Evolutionary conservation across 1,284 basidiomycete species (phyloP).

Genomic region (Naganishia liquefaciens): DNA sequence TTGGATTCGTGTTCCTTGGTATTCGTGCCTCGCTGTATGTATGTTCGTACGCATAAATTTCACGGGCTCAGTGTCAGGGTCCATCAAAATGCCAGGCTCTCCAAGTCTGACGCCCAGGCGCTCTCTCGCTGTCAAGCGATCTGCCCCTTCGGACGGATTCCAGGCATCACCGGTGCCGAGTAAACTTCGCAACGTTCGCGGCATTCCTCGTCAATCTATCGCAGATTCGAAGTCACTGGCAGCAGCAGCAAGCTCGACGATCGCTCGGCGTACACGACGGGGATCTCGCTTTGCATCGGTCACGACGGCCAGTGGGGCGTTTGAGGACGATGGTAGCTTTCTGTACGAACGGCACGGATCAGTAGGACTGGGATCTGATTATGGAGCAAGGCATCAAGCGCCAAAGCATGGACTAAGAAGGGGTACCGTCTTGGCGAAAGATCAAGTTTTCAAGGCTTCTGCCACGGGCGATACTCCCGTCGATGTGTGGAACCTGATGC

Average conservation of each 20-base stretch:
- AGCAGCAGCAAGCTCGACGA: neutral
- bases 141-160: constrained; percentile 14
- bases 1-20: too few species aligned
- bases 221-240: neutral
- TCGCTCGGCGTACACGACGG: neutral
- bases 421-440: constrained; percentile 26
- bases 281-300: constrained; percentile 14
- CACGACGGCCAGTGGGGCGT: neutral
- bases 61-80: neutral
- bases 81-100: constrained; percentile 3
- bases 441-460: constrained; percentile 12
- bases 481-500: constrained; percentile 19
- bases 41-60: too few species aligned
- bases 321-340: neutral
- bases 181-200: constrained; percentile 14
- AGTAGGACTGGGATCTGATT: neutral
- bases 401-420: constrained; percentile 13
- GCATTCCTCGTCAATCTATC: neutral
- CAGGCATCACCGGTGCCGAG: constrained; percentile 12
- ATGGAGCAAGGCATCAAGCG: neutral
- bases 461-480: constrained; percentile 25
- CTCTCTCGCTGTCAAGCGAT: neutral
- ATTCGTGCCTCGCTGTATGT: too few species aligned
- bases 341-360: constrained; percentile 13
- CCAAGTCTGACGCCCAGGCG: constrained; percentile 1